Base-by-base conservation (phyloP, 2,329 filamentous ascomycete species). In the Ophiostoma ulmi region DNA sequence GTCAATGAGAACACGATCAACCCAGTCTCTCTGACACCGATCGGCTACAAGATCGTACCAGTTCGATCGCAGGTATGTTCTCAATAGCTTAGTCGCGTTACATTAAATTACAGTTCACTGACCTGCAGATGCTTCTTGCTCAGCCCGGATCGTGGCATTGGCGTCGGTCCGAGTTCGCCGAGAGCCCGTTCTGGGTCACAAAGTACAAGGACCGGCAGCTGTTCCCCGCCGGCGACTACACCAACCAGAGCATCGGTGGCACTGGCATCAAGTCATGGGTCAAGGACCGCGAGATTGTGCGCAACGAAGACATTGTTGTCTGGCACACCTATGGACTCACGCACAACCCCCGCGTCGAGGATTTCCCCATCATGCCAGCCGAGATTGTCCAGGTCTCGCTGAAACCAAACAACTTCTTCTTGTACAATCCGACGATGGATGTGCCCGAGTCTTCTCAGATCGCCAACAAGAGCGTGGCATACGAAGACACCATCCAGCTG, bases 311-410 rank as follows among this genome's bases (percentile, higher is more conserved):
- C 75, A 90, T 88, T 81, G 84, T 88, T 1, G 78, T 88, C 2
- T 88, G 85, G 84, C 82, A 86, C 26, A 84, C 85, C 0, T 84
- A 83, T 75, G 81, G 88, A 22, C 85, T 88, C 36, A 90, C 88
- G 36, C 88, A 90, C 73, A 86, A 89, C 41, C 87, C 88, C 0
- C 81, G 88, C 0, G 83, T 86, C 11, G 88, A 91, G 74, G 88
- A 91, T 74, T 91, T 88, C 81, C 88, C 87, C 0, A 86, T 90
- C 6, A 90, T 91, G 89, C 88, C 87, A 0, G 86, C 90, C 5
- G 71, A 73, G 26, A 72, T 69, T n/a, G 69, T 74, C 26, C 48
- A 61, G 20, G 69, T 74, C 1, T 63, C 63, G 6, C 68, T 74
- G 20, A 70, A 72, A 69, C 72, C 73, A 0, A 66, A 67, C 41